These are phyloP conservation scores for Pelargonium exstipulatum DNA, from an alignment of 441 rosid species.

Conservation along the genomic window DNA sequence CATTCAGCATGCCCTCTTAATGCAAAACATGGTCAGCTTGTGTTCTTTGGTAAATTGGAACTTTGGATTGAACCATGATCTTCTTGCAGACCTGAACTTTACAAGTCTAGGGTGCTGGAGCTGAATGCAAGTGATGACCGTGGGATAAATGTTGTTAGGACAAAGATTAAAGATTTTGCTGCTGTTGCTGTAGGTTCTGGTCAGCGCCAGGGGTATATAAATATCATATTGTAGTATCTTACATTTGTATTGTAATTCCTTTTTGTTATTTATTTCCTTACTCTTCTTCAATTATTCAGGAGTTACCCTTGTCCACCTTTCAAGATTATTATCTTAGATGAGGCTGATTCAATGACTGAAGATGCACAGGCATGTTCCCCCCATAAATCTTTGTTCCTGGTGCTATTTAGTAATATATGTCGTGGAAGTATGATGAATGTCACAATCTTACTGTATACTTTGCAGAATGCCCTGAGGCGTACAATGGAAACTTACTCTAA, in stretches of 20 bases:
- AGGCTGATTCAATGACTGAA: constrained; percentile 99
- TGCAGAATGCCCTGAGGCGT: constrained; percentile 83
- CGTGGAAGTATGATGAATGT: constrained; percentile 11
- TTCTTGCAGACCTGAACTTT: constrained; percentile 69
- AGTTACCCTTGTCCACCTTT: constrained; percentile 86
- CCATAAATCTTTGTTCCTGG: background rate
- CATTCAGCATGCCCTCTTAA: background rate
- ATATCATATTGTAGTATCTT: constrained; percentile 2
- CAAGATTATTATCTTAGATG: constrained; percentile 88
- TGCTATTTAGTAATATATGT: background rate
- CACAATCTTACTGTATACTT: constrained; percentile 8
- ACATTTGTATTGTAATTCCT: background rate
- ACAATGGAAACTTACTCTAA: constrained; percentile 95
- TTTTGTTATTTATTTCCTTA: constrained; percentile 10
- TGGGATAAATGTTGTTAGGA: constrained; percentile 92
- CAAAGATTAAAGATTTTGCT: constrained; percentile 94
- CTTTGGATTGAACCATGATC: background rate
- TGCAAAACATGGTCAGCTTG: background rate
- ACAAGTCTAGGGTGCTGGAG: constrained; percentile 92
- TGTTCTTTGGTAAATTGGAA: background rate
- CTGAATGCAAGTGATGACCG: constrained; percentile 98
- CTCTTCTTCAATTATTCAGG: constrained; percentile 31
- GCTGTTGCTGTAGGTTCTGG: constrained; percentile 85
- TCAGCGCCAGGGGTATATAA: constrained; percentile 56
- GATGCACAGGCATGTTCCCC: constrained; percentile 78